Conservation (phyloP, 2,329 filamentous ascomycete species). For the Sporothrix globosa region DNA sequence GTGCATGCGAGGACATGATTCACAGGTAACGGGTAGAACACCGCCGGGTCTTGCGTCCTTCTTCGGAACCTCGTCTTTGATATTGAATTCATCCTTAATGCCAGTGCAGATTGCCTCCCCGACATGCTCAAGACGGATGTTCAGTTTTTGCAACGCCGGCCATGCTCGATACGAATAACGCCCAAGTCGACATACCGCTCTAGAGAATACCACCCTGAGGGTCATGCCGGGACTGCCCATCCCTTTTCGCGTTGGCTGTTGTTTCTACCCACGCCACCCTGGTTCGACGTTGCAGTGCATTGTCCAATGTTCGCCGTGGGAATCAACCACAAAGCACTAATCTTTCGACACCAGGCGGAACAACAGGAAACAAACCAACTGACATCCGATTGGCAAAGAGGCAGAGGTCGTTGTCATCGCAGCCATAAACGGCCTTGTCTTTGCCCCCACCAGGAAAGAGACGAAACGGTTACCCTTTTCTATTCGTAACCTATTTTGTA, state of each 20-base stretch:
- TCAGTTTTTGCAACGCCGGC: background rate
- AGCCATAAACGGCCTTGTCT: background rate
- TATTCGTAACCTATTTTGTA: conserved; percentile 2
- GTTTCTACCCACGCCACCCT: background rate
- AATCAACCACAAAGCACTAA: background rate
- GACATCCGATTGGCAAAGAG: conserved; percentile 5
- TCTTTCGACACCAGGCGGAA: background rate
- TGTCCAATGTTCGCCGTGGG: conserved; percentile 10
- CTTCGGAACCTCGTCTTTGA: background rate
- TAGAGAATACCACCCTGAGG: conserved; percentile 3
- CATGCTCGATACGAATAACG: background rate
- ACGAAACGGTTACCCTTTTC: conserved; percentile 21
- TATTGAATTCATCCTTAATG: background rate
- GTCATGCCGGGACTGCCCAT: background rate
- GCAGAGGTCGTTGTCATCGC: background rate
- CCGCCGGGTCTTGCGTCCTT: too few relatives aligned
- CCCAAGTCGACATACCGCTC: background rate
- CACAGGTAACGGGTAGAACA: too few relatives aligned
- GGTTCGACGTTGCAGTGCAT: conserved; percentile 17
- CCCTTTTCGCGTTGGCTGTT: background rate
- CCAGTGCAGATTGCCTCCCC: background rate
- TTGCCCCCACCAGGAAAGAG: too few relatives aligned
- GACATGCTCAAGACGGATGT: background rate
- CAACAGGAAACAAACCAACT: background rate
- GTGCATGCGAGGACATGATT: background rate